phyloP scores from a whole-genome alignment of 768 basidiomycete genomes.

The Pisolithus tinctorius region DNA sequence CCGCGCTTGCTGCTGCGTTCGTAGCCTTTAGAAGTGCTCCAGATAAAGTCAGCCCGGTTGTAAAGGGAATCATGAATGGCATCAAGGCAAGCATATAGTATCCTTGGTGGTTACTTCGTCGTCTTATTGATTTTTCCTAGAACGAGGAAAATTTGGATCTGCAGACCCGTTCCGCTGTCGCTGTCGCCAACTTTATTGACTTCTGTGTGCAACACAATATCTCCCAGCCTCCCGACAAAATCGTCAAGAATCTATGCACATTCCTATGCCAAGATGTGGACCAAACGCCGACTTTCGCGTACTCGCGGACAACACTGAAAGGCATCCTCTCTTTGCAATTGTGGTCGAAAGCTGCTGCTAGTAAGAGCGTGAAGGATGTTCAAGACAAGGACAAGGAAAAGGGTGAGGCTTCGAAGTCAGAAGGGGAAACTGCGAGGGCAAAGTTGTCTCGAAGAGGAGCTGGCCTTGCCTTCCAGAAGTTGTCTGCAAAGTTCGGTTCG shows the following conservation, averaged over 20 bases:
- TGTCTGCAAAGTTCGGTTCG: constrained; percentile 72
- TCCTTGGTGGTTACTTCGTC: not conserved
- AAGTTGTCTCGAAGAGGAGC: constrained; percentile 82
- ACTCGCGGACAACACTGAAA: constrained; percentile 48
- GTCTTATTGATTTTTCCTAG: constrained; percentile 31
- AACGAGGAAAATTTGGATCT: constrained; percentile 85
- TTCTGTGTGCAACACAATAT: constrained; percentile 73
- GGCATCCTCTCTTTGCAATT: constrained; percentile 75
- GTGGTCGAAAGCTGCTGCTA: constrained; percentile 30
- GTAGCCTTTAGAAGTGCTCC: constrained; percentile 83
- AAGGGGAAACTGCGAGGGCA: constrained; percentile 52
- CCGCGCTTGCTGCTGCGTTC: constrained; percentile 86
- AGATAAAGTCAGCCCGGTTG: constrained; percentile 91
- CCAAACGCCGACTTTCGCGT: constrained; percentile 84
- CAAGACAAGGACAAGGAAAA: constrained; percentile 39
- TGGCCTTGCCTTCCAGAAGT: constrained; percentile 67
- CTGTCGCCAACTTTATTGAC: constrained; percentile 83
- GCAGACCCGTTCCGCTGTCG: constrained; percentile 79
- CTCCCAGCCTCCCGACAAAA: constrained; percentile 86
- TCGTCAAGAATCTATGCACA: constrained; percentile 94
- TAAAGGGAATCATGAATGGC: constrained; percentile 95
- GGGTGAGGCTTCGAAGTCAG: constrained; percentile 35
- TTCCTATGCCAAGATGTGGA: constrained; percentile 91
- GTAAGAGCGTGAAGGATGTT: constrained; percentile 32
- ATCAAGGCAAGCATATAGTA: constrained; percentile 66